These are phyloP conservation scores for Colletotrichum plurivorum DNA, from an alignment of 2,329 filamentous ascomycete species.

Conservation along the genomic window DNA sequence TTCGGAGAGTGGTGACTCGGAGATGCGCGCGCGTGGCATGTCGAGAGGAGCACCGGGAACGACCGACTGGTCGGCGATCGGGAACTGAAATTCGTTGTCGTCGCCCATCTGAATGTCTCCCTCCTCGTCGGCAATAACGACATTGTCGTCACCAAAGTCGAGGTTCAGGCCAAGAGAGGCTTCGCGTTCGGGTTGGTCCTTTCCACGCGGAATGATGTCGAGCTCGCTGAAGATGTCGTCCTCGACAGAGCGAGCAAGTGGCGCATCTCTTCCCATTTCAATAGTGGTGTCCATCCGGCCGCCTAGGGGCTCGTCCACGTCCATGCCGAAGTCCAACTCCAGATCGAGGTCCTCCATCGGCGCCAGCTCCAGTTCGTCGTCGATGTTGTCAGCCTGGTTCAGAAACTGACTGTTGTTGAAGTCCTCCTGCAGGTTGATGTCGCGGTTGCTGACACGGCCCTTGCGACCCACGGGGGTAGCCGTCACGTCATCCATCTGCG, in stretches of 20 bases:
- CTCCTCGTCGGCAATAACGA: constrained; percentile 75
- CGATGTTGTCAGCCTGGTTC: constrained; percentile 73
- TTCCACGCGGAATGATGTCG: constrained; percentile 69
- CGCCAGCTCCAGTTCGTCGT: constrained; percentile 69
- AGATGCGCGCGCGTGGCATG: constrained; percentile 72
- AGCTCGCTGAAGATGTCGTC: constrained; percentile 79
- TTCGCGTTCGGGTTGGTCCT: constrained; percentile 70
- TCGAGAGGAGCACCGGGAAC: constrained; percentile 62
- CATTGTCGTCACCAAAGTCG: constrained; percentile 66
- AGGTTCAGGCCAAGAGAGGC: constrained; percentile 68
- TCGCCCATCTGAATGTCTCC: constrained; percentile 74
- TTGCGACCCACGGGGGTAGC: constrained; percentile 69
- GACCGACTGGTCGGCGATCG: constrained; percentile 70
- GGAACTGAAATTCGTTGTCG: constrained; percentile 73
- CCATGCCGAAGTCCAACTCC: constrained; percentile 81
- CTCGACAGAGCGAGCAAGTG: constrained; percentile 75
- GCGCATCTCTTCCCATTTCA: constrained; percentile 91
- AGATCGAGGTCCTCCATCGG: constrained; percentile 78
- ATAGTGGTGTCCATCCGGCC: constrained; percentile 73
- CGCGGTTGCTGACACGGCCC: constrained; percentile 70
- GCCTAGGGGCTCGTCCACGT: constrained; percentile 74
- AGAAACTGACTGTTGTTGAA: constrained; percentile 86
- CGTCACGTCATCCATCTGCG: constrained; percentile 77
- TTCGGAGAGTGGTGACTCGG: constrained; percentile 79
- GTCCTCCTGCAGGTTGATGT: constrained; percentile 79